A percentile compares a stretch with the other conserved stretches of the same genome.
Conservation (phyloP, 345 rosid species). For the Ceriops zippeliana region DNA sequence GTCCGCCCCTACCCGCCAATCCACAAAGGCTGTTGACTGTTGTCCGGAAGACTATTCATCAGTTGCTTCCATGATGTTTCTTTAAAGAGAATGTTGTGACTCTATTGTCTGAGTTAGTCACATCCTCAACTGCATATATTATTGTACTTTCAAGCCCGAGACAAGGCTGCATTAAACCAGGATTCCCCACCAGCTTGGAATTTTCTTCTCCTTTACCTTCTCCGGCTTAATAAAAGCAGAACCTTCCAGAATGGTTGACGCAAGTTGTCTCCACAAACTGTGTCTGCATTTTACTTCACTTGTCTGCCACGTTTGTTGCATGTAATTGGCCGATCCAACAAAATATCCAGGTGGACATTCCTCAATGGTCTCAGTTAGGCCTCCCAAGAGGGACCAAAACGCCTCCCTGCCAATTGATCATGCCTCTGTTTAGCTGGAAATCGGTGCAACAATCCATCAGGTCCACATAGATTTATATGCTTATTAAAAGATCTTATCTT, state of each 20-base stretch:
- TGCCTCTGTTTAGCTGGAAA: conserved; percentile 24
- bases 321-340: conserved; percentile 2
- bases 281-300: neutral
- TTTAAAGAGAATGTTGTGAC: conserved; percentile 30
- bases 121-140: conserved; percentile 29
- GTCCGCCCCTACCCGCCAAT: too few relatives aligned
- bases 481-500: conserved; percentile 34
- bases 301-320: conserved; percentile 2
- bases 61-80: conserved; percentile 23
- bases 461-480: conserved; percentile 28
- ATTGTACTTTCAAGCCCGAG: conserved; percentile 18
- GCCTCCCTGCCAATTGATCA: neutral
- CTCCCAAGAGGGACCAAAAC: conserved; percentile 1
- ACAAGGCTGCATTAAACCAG: conserved; percentile 1
- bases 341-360: conserved; percentile 1
- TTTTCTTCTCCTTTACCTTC: conserved; percentile 13
- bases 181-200: conserved; percentile 24
- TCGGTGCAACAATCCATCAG: conserved; percentile 8
- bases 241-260: conserved; percentile 13
- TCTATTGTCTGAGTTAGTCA: conserved; percentile 39
- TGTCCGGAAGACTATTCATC: conserved; percentile 10
- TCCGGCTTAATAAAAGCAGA: conserved; percentile 9
- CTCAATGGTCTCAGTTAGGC: conserved; percentile 6
- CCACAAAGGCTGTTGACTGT: too few relatives aligned
- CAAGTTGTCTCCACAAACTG: conserved; percentile 10